Evolutionary conservation across 305 asterid species (phyloP).

Genomic region (Solanum hybrid): DNA sequence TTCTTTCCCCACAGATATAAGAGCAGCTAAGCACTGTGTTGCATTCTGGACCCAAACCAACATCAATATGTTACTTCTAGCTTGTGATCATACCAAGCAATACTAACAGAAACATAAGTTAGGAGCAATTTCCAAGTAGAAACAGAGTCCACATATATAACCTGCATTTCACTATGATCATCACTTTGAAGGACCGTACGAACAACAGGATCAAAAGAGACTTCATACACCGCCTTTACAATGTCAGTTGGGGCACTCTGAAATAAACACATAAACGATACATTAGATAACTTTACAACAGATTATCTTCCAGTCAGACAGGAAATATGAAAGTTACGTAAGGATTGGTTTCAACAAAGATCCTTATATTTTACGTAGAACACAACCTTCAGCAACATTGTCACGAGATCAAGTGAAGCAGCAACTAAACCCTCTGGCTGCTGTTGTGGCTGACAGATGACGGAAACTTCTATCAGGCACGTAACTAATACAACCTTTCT

Average conservation of each 20-base stretch:
- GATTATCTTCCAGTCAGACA: background rate
- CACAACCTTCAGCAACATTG: conserved; percentile 78
- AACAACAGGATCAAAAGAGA: conserved; percentile 63
- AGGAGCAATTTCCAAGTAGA: background rate
- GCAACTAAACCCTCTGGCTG: conserved; percentile 90
- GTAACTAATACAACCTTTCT: background rate
- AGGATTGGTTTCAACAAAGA: background rate
- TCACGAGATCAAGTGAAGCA: conserved; percentile 81
- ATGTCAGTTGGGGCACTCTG: conserved; percentile 84
- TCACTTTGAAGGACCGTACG: conserved; percentile 70
- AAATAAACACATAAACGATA: background rate
- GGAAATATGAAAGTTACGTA: background rate
- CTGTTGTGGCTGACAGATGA: conserved; percentile 71
- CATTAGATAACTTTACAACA: conserved; percentile 1
- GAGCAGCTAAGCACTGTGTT: conserved; percentile 83
- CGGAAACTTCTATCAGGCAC: conserved; percentile 18
- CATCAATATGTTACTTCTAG: conserved; percentile 12
- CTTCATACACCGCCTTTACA: conserved; percentile 59
- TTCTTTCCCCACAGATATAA: conserved; percentile 80
- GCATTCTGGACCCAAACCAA: conserved; percentile 57
- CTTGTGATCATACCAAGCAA: background rate
- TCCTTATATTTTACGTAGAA: background rate
- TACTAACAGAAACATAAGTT: background rate
- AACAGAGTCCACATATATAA: conserved; percentile 20
- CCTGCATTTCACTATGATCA: conserved; percentile 95